Conservation (phyloP, 768 basidiomycete species). For the Pleurotus giganteus region DNA sequence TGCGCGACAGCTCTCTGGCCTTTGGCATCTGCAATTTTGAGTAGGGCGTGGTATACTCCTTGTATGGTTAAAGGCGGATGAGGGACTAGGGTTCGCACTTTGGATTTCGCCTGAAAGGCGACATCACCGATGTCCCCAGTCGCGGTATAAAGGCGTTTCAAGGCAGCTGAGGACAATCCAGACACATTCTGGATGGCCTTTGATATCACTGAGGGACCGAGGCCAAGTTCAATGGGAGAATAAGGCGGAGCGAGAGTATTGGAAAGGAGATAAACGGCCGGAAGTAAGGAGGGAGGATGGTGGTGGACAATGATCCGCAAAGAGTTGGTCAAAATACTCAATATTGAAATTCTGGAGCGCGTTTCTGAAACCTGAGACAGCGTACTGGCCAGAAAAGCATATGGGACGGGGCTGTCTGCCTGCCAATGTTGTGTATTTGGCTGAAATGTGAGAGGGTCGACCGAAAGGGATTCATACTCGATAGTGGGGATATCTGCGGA, state of each 20-base stretch:
- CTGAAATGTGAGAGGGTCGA: constrained; percentile 50
- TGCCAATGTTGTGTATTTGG: constrained; percentile 43
- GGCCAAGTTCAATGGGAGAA: constrained; percentile 63
- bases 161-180: constrained; percentile 54
- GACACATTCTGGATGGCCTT: constrained; percentile 73
- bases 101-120: constrained; percentile 80
- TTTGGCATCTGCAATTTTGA: constrained; percentile 65
- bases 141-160: constrained; percentile 65
- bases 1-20: constrained; percentile 74
- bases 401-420: constrained; percentile 45
- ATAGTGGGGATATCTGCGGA: constrained; percentile 14
- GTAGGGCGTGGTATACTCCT: constrained; percentile 64
- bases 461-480: constrained; percentile 32
- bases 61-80: constrained; percentile 65
- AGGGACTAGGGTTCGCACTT: constrained; percentile 68
- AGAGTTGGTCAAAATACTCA: constrained; percentile 71
- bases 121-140: constrained; percentile 88
- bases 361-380: constrained; percentile 62
- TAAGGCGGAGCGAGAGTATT: constrained; percentile 80
- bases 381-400: constrained; percentile 67
- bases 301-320: constrained; percentile 64
- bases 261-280: constrained; percentile 80
- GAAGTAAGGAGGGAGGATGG: constrained; percentile 67
- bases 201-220: constrained; percentile 66
- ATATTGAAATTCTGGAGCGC: constrained; percentile 68